Evolutionary conservation across 176 grass and related monocot genomes (phyloP).

Genomic region (Raddia distichophylla): DNA sequence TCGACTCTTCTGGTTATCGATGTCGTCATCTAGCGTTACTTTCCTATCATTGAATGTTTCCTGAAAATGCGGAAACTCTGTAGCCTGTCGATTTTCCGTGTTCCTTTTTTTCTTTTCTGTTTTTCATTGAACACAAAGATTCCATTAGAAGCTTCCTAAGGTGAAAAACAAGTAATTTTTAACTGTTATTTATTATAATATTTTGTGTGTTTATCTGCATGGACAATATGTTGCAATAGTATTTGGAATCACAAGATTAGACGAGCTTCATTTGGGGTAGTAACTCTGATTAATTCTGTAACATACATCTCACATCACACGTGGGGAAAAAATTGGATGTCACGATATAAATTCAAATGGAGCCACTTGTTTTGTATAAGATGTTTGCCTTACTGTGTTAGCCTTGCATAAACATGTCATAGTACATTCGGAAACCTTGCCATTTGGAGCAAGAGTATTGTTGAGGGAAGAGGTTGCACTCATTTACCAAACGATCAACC

Average conservation of each 20-base stretch:
- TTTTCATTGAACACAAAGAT: neutral
- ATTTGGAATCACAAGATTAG: neutral
- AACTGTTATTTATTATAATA: neutral
- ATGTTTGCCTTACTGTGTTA: neutral
- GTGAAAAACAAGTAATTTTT: constrained; percentile 15
- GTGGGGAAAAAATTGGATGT: neutral
- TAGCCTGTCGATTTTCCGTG: neutral
- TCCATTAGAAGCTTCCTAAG: neutral
- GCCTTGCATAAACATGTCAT: neutral
- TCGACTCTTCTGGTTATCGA: neutral
- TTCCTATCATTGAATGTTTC: neutral
- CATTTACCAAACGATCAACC: neutral
- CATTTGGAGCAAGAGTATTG: constrained; percentile 6
- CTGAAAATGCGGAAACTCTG: neutral
- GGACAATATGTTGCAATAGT: neutral
- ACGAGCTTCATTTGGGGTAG: neutral
- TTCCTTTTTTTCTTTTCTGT: constrained; percentile 4
- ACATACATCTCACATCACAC: neutral
- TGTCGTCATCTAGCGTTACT: neutral
- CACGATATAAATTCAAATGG: neutral
- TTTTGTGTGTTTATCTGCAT: neutral
- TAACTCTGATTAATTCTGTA: neutral
- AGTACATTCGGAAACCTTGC: neutral
- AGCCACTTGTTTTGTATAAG: neutral
- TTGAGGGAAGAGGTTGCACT: neutral